Percentiles rank a stretch among this genome's conserved stretches.
These are phyloP conservation scores for Stevia rebaudiana DNA, from an alignment of 140 eudicot genomes.

Conservation along the genomic window DNA sequence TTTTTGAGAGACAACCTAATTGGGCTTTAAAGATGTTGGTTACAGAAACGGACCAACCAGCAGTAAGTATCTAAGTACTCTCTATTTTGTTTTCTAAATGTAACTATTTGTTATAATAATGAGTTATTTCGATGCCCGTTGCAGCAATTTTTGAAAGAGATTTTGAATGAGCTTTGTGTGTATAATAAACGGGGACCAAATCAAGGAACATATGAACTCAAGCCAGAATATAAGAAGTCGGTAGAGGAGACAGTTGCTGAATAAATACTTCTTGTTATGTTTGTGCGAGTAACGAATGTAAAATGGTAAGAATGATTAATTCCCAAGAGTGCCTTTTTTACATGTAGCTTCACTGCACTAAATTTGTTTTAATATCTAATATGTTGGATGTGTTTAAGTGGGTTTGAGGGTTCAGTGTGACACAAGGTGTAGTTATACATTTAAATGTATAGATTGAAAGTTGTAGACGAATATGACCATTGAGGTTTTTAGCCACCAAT, in stretches of 20 bases:
- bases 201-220: slow-evolving; percentile 91
- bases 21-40: slow-evolving; percentile 94
- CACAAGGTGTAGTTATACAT: not conserved
- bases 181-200: slow-evolving; percentile 92
- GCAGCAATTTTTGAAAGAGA: slow-evolving; percentile 98
- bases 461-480: not conserved
- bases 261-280: slow-evolving; percentile 9
- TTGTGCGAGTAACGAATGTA: not conserved
- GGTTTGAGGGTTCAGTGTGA: not conserved
- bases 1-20: slow-evolving; percentile 88
- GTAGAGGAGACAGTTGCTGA: slow-evolving; percentile 76
- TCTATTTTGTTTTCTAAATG: not conserved
- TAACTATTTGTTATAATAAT: not conserved
- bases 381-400: not conserved
- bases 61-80: slow-evolving; percentile 35
- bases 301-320: not conserved
- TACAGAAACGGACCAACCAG: slow-evolving; percentile 91
- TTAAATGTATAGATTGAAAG: not conserved
- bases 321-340: not conserved
- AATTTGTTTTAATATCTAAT: not conserved
- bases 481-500: not conserved
- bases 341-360: not conserved
- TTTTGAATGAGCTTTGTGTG: slow-evolving; percentile 75
- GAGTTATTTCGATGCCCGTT: slow-evolving; percentile 8
- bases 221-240: slow-evolving; percentile 92